Conservation (phyloP, 2,329 filamentous ascomycete genomes). For the Calonectria montana region DNA sequence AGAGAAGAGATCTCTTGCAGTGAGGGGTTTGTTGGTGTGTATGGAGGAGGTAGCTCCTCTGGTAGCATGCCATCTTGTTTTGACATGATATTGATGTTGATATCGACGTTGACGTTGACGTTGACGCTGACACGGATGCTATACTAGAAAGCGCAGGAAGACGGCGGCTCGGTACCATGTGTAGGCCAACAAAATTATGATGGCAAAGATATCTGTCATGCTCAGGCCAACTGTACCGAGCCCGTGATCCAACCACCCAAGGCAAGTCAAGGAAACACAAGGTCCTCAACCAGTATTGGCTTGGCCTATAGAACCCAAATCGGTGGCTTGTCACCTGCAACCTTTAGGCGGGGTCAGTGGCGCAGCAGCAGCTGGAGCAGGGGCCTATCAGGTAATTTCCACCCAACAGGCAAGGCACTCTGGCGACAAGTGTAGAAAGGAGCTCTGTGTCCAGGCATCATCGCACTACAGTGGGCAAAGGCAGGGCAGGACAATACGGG, state of each 20-base stretch:
- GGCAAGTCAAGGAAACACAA: neutral
- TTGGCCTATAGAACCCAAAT: neutral
- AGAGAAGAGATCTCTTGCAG: constrained; percentile 39
- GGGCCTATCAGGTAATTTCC: constrained; percentile 5
- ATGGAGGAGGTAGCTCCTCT: constrained; percentile 42
- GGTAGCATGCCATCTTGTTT: neutral
- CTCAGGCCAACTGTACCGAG: neutral
- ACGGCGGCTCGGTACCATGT: neutral
- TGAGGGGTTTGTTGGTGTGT: constrained; percentile 33
- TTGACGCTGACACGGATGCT: neutral
- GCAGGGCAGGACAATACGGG: no score
- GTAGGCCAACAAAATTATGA: neutral
- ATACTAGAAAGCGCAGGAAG: neutral
- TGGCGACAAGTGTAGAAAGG: neutral
- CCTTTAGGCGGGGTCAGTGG: neutral
- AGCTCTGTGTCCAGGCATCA: neutral
- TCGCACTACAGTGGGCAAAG: neutral
- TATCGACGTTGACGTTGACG: neutral
- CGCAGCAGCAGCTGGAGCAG: neutral
- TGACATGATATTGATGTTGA: constrained; percentile 2
- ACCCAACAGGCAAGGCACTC: neutral
- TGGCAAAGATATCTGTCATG: neutral
- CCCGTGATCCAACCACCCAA: neutral
- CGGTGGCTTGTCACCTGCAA: neutral
- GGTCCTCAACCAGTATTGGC: no score